Evolutionary conservation across 805 yeast genomes (phyloP), one percentile per base, ranked within the genome.

Genomic region (Tetrapisispora namnaoensis): DNA sequence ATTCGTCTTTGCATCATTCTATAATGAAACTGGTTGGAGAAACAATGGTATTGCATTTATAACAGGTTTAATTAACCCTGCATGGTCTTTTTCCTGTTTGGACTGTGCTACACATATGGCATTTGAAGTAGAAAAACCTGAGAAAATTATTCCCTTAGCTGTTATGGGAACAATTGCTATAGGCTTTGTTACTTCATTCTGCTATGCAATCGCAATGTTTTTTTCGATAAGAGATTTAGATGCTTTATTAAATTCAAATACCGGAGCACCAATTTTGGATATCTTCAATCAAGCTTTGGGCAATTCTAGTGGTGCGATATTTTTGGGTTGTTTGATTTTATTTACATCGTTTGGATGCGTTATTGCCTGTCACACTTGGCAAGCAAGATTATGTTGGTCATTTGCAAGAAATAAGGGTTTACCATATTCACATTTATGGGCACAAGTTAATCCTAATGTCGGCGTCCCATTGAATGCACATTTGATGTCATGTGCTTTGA

Each of bases 91-190:
- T 61, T 72, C 81, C 27, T 81, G 87, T 58, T 67, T 81, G 44
- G 89, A 82, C 60, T 77, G 81, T 54, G 86, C 86, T 2, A 80
- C 87, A 6, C 88, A 82, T 56, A 72, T 82, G 75, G 82, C 86
- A 2, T 87, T 82, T 62, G 89, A 82, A 61, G 77, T 78, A 11
- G 67, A 73, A 37, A 69, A 74, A 27, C 86, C 88, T 5, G 76
- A 76, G 56, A 70, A 74, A 45, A 76, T 77, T 45, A 78, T 81
- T 49, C 88, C 88, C n/a, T 73, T 74, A 45, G 79, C 86, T 8
- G 80, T 82, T 52, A 70, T 81, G 65, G 77, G 83, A 10, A 79
- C 86, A 1, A 82, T 82, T 4, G 78, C 79, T 5, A 80, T 83
- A 58, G 88, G 88, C 0, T 78, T 83, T 53, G 59, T 78, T n/a